These are phyloP conservation scores for Rheum nobile DNA, from an alignment of 148 eudicot genomes.

Conservation along the genomic window DNA sequence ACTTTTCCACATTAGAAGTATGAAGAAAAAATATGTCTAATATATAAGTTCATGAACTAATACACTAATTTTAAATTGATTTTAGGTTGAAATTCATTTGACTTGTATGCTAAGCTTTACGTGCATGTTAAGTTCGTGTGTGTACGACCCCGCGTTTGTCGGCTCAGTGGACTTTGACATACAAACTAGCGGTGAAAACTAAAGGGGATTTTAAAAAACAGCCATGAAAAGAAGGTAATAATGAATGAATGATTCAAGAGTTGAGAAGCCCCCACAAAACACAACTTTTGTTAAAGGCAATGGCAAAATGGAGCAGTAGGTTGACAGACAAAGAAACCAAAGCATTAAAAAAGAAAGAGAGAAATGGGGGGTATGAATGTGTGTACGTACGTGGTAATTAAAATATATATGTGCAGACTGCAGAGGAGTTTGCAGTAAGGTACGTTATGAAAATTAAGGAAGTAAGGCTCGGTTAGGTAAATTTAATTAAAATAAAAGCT, in stretches of 20 bases:
- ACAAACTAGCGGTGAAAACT: background rate
- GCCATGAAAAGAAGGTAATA: conserved; percentile 12
- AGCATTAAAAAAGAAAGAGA: background rate
- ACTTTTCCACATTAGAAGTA: no score
- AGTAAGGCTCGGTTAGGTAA: no score
- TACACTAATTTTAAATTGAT: no score
- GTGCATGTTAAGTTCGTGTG: no score
- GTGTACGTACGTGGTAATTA: background rate
- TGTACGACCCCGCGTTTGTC: no score
- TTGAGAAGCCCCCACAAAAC: background rate
- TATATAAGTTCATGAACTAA: no score
- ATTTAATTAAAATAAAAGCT: no score
- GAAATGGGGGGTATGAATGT: background rate
- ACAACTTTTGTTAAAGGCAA: conserved; percentile 11
- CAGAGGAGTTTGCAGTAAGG: background rate
- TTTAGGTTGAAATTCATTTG: no score
- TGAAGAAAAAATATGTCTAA: no score
- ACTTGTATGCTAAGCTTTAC: no score
- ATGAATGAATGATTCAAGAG: conserved; percentile 13
- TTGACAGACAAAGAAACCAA: conserved; percentile 1
- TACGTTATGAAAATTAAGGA: background rate
- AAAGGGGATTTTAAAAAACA: background rate
- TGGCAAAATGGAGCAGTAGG: background rate
- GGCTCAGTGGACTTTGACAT: no score
- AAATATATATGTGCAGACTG: background rate